These are phyloP conservation scores for Achaetomiella virescens DNA, from an alignment of 495 filamentous ascomycete species.

Conservation along the genomic window DNA sequence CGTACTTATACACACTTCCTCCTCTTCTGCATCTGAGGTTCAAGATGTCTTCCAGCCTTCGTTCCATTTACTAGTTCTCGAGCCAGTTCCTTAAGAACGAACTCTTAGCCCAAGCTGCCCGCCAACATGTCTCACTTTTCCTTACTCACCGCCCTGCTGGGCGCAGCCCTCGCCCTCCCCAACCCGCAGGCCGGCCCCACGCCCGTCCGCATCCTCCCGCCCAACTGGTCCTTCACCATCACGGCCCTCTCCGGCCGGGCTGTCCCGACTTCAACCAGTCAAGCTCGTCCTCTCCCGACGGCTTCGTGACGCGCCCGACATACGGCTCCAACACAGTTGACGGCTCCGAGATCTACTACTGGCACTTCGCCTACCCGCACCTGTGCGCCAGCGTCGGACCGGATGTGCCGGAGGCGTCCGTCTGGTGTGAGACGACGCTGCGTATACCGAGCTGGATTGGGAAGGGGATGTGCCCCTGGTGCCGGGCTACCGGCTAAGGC, in stretches of 20 bases:
- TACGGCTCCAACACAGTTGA: background rate
- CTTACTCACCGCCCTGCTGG: background rate
- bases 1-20: no score
- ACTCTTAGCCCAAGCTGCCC: no score
- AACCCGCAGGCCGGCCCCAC: background rate
- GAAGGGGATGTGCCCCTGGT: background rate
- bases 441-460: background rate
- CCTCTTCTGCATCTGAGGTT: no score
- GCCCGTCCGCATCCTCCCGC: background rate
- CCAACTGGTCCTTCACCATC: background rate
- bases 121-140: no score
- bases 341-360: conserved; percentile 4
- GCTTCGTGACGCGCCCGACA: background rate
- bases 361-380: conserved; percentile 2
- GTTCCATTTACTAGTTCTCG: no score
- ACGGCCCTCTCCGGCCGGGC: background rate
- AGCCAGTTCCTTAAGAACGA: no score
- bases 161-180: background rate
- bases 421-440: conserved; percentile 5
- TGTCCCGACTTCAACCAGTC: background rate
- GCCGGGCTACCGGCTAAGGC: background rate
- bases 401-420: background rate
- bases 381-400: background rate
- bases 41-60: no score
- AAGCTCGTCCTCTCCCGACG: background rate